Evolutionary conservation across 106 monocot species (phyloP), one percentile per base, ranked within the genome.

Genomic region (Allium cepa): DNA sequence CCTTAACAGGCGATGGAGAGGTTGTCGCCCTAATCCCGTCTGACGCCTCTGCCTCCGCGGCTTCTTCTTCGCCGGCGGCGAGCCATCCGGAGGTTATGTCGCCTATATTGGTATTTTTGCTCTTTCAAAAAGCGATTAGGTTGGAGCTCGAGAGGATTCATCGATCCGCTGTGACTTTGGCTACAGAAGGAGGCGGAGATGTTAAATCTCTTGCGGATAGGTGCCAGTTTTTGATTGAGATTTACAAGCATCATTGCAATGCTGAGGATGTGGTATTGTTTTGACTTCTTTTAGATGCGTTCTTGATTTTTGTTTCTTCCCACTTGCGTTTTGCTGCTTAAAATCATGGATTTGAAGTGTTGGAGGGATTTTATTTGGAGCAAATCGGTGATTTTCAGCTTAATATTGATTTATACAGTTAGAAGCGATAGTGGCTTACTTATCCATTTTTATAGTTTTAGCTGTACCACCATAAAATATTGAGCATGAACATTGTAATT

Each of bases 161-260:
- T 82, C 85, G 72, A 16, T 80, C 80, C 8, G 87, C 99, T 4
- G 77, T 99, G 36, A 78, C 85, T 26, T 74, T 99, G 50, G 92
- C 92, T 14, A 90, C 90, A 1, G 93, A 80, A 47, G 62, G 77
- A 11, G 66, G 69, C 10, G 99, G 99, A 11, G 92, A 93, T 60
- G 71, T 99, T 47, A 62, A 49, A 17, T 46, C 69, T 55, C 66
- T 99, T 7, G 73, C 80, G n/a, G 84, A 77, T 11, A 80, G 87
- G 26, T 99, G 79, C 77, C 69, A 79, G 49, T 93, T 99, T 76
- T 70, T 99, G 27, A 80, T 83, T 66, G 84, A 72, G 58, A 85
- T 99, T 49, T 99, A 99, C 69, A 93, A 87, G 80, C 87, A 93
- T 75, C 99, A 99, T 66, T 93, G 93, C 81, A 85, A 90, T 73